These are phyloP conservation scores for Hymenotorrendiella dingleyae DNA, from an alignment of 2,329 filamentous ascomycete genomes.

Conservation along the genomic window DNA sequence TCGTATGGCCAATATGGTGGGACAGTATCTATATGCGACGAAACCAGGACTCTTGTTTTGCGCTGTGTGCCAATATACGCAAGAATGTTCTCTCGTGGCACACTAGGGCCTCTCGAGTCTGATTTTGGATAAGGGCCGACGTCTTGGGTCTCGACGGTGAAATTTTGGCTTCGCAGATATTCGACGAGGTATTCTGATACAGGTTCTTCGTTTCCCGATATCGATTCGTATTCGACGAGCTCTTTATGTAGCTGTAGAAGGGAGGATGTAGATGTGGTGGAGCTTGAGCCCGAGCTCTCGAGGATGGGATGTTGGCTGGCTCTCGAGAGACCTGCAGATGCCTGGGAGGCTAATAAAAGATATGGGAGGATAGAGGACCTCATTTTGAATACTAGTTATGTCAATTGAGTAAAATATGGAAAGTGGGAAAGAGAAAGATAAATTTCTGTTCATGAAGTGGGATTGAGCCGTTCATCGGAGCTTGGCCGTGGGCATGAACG, in stretches of 20 bases:
- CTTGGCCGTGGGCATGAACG: too few relatives aligned
- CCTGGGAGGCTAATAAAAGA: neutral
- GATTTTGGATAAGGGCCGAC: slow-evolving; percentile 26
- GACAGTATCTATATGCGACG: slow-evolving; percentile 60
- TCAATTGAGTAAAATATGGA: neutral
- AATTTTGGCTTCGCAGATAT: slow-evolving; percentile 51
- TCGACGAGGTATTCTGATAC: slow-evolving; percentile 52
- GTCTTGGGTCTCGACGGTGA: slow-evolving; percentile 56
- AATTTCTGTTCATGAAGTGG: too few relatives aligned
- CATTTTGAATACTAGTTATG: neutral
- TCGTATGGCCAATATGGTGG: slow-evolving; percentile 43
- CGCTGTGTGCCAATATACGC: slow-evolving; percentile 48
- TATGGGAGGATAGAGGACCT: neutral
- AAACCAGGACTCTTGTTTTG: slow-evolving; percentile 45
- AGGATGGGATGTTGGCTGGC: slow-evolving; percentile 10
- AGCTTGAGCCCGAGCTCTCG: neutral
- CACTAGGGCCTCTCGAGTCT: neutral
- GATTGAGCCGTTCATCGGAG: too few relatives aligned
- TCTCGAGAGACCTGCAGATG: neutral
- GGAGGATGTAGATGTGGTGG: slow-evolving; percentile 8
- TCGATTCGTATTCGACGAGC: slow-evolving; percentile 57
- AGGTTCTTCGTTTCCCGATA: slow-evolving; percentile 53
- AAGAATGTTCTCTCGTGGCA: slow-evolving; percentile 48
- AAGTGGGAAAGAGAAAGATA: too few relatives aligned
- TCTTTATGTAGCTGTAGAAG: slow-evolving; percentile 56